Evolutionary conservation across 108 stramenopile genomes (phyloP).

Genomic region (Nannochloropsis oceanica): DNA sequence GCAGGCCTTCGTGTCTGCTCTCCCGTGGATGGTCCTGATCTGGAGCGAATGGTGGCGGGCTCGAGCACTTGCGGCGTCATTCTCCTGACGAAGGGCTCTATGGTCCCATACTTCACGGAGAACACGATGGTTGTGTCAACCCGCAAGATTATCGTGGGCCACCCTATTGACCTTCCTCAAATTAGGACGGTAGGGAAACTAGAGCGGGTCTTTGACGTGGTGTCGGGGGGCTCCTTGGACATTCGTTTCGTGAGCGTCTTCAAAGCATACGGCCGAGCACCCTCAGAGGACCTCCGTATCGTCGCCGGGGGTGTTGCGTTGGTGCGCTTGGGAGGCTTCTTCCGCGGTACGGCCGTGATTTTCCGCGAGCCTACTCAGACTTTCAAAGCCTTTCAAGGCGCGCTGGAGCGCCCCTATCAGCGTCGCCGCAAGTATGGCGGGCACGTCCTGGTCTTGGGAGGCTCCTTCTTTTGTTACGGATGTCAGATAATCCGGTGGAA

Average conservation of each 20-base stretch:
- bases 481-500: not conserved
- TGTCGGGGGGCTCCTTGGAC: not conserved
- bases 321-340: not conserved
- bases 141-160: not conserved
- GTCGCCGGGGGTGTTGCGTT: not conserved
- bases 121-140: not conserved
- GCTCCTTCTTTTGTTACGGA: not conserved
- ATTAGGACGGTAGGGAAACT: not conserved
- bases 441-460: not conserved
- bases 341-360: not conserved
- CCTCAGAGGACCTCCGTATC: not conserved
- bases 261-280: not conserved
- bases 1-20: not conserved
- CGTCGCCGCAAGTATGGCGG: not conserved
- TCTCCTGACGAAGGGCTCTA: not conserved
- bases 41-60: not conserved
- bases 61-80: not conserved
- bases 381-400: not conserved
- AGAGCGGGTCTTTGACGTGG: not conserved
- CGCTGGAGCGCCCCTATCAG: not conserved
- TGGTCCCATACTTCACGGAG: not conserved
- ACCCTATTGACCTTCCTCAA: not conserved
- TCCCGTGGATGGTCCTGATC: not conserved
- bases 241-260: not conserved
- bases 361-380: not conserved